Base-by-base conservation (phyloP, 768 basidiomycete genomes). In the Mycena vulgaris region DNA sequence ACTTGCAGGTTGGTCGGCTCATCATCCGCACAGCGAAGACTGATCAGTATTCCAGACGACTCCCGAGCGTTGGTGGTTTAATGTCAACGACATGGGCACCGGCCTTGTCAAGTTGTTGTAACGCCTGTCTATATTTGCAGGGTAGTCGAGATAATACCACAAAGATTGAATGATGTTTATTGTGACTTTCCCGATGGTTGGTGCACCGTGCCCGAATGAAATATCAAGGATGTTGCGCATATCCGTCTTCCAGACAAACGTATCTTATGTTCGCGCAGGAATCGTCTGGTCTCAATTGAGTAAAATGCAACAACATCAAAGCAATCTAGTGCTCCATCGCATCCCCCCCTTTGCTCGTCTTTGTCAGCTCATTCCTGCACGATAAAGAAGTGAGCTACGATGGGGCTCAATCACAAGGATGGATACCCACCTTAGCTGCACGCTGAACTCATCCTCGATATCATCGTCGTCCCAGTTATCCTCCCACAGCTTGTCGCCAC, bases 381-480 rank as follows among this genome's bases (percentile, higher is more conserved):
- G 17, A n/a, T 11, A 30, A 30, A 31, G 31, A 21, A 17, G 40
- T 62, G 39, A 70, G 58, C 33, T 3, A 66, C 31, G 45, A 30
- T 10, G 19, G 67, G 71, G 52, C 25, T 33, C 49, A 6, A 49
- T 27, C 21, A 48, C 7, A 30, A 61, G 13, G 27, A 31, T 11
- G n/a, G 11, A 30, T 14, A 84, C 93, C 75, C 78, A 97, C 98
- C 98, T 90, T 74, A 99, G 84, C 82, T 98, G 96, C 60, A 94
- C 91, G 75, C 95, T 96, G 78, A 99, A 99, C 74, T 98, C 96
- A 75, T 98, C 97, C 79, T 97, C 97, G 70, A 98, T 92, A 81
- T 99, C 97, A 82, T 99, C 98, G 75, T 99, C 98, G 77, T 99
- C 98, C 98, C 98, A 99, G 79, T 98, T 98, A 75, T 99, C 98